Conservation (phyloP, 2,329 filamentous ascomycete genomes). For the Plenodomus biglobosus region DNA sequence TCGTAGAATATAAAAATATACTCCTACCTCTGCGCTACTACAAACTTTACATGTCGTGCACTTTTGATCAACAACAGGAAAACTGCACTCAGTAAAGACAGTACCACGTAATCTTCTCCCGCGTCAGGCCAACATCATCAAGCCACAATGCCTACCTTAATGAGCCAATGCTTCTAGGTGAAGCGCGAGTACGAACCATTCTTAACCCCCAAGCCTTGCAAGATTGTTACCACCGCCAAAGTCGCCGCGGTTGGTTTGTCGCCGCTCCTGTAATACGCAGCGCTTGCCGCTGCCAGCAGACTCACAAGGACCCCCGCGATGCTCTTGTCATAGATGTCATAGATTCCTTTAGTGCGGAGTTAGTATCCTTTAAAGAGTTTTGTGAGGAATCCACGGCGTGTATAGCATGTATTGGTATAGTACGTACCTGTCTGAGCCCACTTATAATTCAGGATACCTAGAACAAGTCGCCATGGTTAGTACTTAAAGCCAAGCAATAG, state of each 20-base stretch:
- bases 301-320: conserved; percentile 33
- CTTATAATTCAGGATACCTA: conserved; percentile 41
- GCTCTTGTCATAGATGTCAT: conserved; percentile 36
- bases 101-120: not conserved
- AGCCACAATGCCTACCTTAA: not conserved
- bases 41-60: not conserved
- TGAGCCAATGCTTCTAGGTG: not conserved
- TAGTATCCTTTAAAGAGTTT: not conserved
- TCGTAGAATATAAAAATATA: no score
- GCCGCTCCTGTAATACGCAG: conserved; percentile 24
- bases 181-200: conserved; percentile 21
- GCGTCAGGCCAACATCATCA: not conserved
- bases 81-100: not conserved
- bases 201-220: conserved; percentile 31
- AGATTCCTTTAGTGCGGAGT: conserved; percentile 9
- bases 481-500: no score
- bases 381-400: no score
- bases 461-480: no score
- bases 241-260: conserved; percentile 29
- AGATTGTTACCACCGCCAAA: conserved; percentile 23
- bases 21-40: not conserved
- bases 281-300: conserved; percentile 29
- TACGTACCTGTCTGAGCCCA: conserved; percentile 31
- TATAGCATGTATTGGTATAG: not conserved
- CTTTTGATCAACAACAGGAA: not conserved